phyloP scores from a whole-genome alignment of 73 alveolate species.

The Paramecium sonneborni region DNA sequence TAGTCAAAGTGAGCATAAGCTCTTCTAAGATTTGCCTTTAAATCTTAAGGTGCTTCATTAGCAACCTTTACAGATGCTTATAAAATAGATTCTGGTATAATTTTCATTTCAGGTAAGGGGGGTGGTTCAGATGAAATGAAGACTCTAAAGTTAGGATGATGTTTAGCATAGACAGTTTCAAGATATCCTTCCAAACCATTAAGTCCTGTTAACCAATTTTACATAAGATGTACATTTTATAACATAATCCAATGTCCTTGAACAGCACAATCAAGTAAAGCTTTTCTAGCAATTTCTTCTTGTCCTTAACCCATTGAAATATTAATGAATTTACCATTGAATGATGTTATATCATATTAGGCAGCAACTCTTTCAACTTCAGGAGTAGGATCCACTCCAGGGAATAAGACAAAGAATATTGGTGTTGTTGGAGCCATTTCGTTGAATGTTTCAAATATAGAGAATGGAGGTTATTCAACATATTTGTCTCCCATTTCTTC shows the following conservation, averaged over 20 bases:
- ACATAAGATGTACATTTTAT: constrained; percentile 99
- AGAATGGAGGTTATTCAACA: constrained; percentile 97
- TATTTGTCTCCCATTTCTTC: constrained; percentile 93
- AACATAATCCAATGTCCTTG: constrained; percentile 99
- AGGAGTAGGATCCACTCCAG: constrained; percentile 99
- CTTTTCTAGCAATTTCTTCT: constrained; percentile 98
- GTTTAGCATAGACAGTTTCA: constrained; percentile 44
- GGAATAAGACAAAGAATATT: constrained; percentile 99
- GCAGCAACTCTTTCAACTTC: constrained; percentile 96
- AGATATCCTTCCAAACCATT: constrained; percentile 63
- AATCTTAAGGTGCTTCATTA: constrained; percentile 99
- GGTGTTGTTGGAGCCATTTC: constrained; percentile 96
- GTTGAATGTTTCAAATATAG: constrained; percentile 92
- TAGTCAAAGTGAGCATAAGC: constrained; percentile 98
- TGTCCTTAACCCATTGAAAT: constrained; percentile 99
- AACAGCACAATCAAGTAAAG: constrained; percentile 93
- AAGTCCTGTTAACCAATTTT: constrained; percentile 86
- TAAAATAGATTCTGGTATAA: constrained; percentile 98
- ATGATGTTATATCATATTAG: constrained; percentile 58
- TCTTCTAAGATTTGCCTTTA: constrained; percentile 98
- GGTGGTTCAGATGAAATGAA: constrained; percentile 99
- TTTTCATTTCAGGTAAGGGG: constrained; percentile 91
- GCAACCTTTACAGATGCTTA: constrained; percentile 98
- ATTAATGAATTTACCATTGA: constrained; percentile 93
- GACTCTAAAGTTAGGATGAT: constrained; percentile 96